Conservation (phyloP, 148 eudicot genomes). For the Fallopia convolvulus region DNA sequence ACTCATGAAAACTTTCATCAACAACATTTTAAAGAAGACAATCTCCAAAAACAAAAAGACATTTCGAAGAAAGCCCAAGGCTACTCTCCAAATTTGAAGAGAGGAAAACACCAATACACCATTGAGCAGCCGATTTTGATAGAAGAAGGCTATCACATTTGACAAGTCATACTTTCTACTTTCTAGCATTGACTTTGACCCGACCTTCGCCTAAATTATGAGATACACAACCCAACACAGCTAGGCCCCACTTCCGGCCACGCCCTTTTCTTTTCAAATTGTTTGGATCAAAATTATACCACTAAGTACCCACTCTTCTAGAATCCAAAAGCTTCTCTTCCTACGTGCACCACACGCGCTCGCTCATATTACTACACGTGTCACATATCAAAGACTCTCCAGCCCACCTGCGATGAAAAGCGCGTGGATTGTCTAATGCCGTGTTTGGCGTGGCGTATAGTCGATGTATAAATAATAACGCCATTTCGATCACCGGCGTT, state of each 20-base stretch:
- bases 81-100: neutral
- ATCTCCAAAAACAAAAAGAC: neutral
- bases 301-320: neutral
- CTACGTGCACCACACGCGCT: neutral
- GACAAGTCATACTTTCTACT: neutral
- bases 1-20: neutral
- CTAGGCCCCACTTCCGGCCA: neutral
- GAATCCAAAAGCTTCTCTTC: neutral
- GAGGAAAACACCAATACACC: neutral
- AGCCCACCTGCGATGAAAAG: neutral
- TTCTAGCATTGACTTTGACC: constrained; percentile 1
- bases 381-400: neutral
- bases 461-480: neutral
- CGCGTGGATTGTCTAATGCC: constrained; percentile 4
- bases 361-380: neutral
- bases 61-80: neutral
- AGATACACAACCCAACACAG: neutral
- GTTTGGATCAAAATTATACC: neutral
- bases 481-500: neutral
- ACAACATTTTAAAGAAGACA: neutral
- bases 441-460: constrained; percentile 4
- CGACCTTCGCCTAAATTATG: neutral
- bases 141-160: neutral
- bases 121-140: neutral
- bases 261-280: neutral